Evolutionary conservation across 179 eudicot genomes (phyloP).

Genomic region (Beta lomatogona): DNA sequence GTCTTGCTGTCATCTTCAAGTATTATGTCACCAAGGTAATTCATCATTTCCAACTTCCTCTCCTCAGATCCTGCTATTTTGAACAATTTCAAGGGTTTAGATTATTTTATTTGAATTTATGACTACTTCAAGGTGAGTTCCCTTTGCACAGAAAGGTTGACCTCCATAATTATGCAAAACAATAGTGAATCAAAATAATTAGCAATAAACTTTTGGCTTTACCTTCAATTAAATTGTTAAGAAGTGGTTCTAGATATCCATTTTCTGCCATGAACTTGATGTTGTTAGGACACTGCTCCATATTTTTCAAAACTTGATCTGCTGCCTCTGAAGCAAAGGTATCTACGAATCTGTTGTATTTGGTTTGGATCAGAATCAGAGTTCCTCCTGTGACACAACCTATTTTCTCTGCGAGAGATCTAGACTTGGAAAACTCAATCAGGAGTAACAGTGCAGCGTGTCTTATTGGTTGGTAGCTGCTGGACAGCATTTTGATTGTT

Average conservation of each 20-base stretch:
- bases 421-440: constrained; percentile 63
- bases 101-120: constrained; percentile 2
- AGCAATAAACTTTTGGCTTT: constrained; percentile 18
- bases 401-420: constrained; percentile 45
- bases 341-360: constrained; percentile 58
- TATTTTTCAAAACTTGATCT: constrained; percentile 59
- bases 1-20: constrained; percentile 61
- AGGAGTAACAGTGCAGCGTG: constrained; percentile 64
- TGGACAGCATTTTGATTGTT: constrained; percentile 63
- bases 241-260: constrained; percentile 75
- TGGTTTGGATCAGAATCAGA: constrained; percentile 65
- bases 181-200: neutral
- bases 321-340: constrained; percentile 71
- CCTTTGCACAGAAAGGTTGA: constrained; percentile 3
- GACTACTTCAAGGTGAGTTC: neutral
- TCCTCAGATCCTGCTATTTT: constrained; percentile 59
- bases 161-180: neutral
- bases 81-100: neutral
- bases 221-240: constrained; percentile 67
- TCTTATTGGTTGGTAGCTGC: constrained; percentile 61
- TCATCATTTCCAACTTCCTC: constrained; percentile 65
- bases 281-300: constrained; percentile 59
- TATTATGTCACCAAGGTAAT: constrained; percentile 69
- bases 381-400: constrained; percentile 65
- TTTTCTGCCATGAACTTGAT: constrained; percentile 85